phyloP scores from a whole-genome alignment of 2,329 filamentous ascomycete genomes.

The Pestalotiopsis sp. region DNA sequence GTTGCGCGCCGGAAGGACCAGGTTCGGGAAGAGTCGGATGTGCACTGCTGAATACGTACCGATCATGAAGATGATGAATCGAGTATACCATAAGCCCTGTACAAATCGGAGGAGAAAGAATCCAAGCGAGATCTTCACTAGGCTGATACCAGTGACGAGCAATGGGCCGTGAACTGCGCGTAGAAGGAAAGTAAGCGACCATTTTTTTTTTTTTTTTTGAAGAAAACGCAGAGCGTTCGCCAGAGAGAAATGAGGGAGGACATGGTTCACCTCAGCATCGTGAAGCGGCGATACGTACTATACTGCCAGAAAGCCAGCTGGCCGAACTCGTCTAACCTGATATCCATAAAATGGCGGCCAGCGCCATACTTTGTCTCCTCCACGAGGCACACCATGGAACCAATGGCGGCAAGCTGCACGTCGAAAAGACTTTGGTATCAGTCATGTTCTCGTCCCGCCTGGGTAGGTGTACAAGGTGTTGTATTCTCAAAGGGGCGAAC shows the following conservation, averaged over 20 bases:
- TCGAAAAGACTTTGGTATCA: neutral
- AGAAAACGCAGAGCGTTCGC: neutral
- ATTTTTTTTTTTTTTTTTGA: neutral
- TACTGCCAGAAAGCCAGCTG: constrained; percentile 15
- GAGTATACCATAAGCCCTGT: constrained; percentile 12
- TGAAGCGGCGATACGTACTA: neutral
- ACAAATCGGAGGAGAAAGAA: constrained; percentile 17
- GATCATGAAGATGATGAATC: constrained; percentile 14
- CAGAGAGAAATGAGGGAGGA: neutral
- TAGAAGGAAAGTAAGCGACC: neutral
- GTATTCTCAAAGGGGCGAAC: too few species aligned
- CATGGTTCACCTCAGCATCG: too few species aligned
- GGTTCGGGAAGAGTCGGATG: too few species aligned
- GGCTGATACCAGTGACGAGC: constrained; percentile 16
- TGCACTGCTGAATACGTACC: neutral
- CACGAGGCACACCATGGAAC: constrained; percentile 16
- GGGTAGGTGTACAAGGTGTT: neutral
- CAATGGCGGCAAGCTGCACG: constrained; percentile 13
- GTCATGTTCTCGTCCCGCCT: neutral
- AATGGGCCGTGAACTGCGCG: constrained; percentile 7
- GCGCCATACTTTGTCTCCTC: constrained; percentile 14
- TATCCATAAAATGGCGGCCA: constrained; percentile 11
- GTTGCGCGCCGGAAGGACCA: too few species aligned
- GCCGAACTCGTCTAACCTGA: constrained; percentile 10
- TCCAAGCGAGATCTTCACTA: constrained; percentile 16